Conservation (phyloP, 352 stramenopile species). For the Globisporangium middletonii region DNA sequence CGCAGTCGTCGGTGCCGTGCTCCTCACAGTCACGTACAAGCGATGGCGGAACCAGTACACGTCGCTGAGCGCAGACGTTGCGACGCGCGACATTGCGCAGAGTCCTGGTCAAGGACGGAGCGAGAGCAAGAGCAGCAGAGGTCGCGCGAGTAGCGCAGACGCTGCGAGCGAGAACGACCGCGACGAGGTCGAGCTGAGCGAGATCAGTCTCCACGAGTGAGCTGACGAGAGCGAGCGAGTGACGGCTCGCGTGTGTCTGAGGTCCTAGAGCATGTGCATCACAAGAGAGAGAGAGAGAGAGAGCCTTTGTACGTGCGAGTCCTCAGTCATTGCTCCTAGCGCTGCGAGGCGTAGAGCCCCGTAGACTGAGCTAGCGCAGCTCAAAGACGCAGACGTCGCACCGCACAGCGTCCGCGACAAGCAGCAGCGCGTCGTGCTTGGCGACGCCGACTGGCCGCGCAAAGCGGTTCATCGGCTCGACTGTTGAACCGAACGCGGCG, state of each 20-base stretch:
- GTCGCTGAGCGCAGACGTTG: constrained; percentile 25
- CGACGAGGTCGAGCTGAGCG: constrained; percentile 34
- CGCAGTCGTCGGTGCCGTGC: constrained; percentile 21
- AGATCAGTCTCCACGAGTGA: constrained; percentile 46
- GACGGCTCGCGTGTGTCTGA: too few species aligned
- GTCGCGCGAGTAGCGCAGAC: constrained; percentile 10
- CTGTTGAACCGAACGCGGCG: constrained; percentile 36
- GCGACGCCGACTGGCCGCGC: constrained; percentile 24
- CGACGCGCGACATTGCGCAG: not conserved
- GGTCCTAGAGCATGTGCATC: not conserved
- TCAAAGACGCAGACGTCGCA: constrained; percentile 11
- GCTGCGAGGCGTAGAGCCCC: too few species aligned
- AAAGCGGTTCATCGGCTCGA: constrained; percentile 39
- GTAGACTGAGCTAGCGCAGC: not conserved
- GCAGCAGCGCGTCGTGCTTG: not conserved
- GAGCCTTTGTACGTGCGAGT: not conserved
- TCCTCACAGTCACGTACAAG: constrained; percentile 35
- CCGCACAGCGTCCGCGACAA: constrained; percentile 6
- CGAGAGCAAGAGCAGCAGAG: constrained; percentile 1
- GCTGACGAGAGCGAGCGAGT: not conserved
- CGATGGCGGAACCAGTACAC: constrained; percentile 56
- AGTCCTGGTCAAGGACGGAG: constrained; percentile 17
- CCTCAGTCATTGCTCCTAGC: too few species aligned
- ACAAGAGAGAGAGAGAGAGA: not conserved
- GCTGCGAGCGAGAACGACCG: constrained; percentile 5